Percentiles rank a stretch among this genome's conserved stretches.
These are phyloP conservation scores for Tetrahymena malaccensis DNA, from an alignment of 73 alveolate species.

Conservation along the genomic window DNA sequence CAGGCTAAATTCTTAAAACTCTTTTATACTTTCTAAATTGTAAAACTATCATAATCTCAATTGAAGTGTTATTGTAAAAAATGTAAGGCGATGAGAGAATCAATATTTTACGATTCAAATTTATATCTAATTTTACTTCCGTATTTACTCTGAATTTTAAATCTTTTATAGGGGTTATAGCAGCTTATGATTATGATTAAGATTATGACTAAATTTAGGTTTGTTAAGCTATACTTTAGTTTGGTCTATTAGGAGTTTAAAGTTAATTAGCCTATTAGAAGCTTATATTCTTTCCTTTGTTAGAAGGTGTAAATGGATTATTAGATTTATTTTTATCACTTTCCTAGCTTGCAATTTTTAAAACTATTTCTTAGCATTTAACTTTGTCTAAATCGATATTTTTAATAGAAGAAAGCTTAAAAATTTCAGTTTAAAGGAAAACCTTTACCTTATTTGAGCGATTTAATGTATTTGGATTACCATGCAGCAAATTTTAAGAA, in stretches of 20 bases:
- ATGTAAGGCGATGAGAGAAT: background rate
- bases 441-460: background rate
- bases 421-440: background rate
- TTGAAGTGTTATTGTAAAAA: background rate
- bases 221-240: background rate
- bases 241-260: background rate
- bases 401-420: background rate
- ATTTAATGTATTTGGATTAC: background rate
- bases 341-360: background rate
- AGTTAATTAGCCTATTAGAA: background rate
- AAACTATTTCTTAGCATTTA: background rate
- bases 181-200: background rate
- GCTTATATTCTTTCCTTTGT: background rate
- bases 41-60: background rate
- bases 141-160: background rate
- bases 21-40: background rate
- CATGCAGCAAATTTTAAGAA: background rate
- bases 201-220: background rate
- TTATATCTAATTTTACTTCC: background rate
- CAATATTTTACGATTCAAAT: background rate
- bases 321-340: background rate
- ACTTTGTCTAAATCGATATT: background rate
- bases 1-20: background rate
- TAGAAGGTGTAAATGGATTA: background rate
- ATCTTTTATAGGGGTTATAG: background rate